These are phyloP conservation scores for Orbilia oligospora DNA, from an alignment of 2,329 filamentous ascomycete species.

Conservation along the genomic window DNA sequence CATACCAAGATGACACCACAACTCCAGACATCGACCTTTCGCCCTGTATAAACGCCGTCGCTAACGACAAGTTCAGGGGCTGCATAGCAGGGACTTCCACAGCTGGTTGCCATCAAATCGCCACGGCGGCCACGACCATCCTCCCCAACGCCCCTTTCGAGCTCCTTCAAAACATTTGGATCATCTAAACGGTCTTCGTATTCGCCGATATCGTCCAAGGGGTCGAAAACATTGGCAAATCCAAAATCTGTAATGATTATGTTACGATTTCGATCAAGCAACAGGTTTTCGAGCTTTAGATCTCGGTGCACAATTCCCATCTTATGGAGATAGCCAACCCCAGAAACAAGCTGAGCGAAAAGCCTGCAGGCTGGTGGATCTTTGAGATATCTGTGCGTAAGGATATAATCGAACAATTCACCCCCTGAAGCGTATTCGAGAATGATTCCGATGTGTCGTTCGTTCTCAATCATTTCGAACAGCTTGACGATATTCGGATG, in stretches of 20 bases:
- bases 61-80: conserved; percentile 97
- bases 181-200: conserved; percentile 89
- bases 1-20: conserved; percentile 97
- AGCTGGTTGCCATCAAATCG: conserved; percentile 99
- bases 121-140: conserved; percentile 75
- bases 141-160: conserved; percentile 82
- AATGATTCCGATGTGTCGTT: conserved; percentile 97
- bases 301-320: conserved; percentile 99
- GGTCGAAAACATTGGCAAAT: conserved; percentile 97
- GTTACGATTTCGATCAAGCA: conserved; percentile 95
- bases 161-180: conserved; percentile 89
- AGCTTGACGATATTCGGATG: conserved; percentile 97
- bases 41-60: conserved; percentile 95
- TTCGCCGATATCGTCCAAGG: conserved; percentile 86
- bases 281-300: conserved; percentile 93
- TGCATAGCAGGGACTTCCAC: conserved; percentile 97
- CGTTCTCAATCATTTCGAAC: conserved; percentile 98
- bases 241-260: conserved; percentile 99
- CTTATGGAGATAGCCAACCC: conserved; percentile 97
- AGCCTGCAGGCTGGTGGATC: conserved; percentile 90
- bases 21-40: conserved; percentile 99
- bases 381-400: conserved; percentile 96
- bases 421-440: conserved; percentile 98
- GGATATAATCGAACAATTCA: conserved; percentile 97
- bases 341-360: conserved; percentile 95